Conservation (phyloP, 768 basidiomycete genomes). For the Trametes meyenii region DNA sequence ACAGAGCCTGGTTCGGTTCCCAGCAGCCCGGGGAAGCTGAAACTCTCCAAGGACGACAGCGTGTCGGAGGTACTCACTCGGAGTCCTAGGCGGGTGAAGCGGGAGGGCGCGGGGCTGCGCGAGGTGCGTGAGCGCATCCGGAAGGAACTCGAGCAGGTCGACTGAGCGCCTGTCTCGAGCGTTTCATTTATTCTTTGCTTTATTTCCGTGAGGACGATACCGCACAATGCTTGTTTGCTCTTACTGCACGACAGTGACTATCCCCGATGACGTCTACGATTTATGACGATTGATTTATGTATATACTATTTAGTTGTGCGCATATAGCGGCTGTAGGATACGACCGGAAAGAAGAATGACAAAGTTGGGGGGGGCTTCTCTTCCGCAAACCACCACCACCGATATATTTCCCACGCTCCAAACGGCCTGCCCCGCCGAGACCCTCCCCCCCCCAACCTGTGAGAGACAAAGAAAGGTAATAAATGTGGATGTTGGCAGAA, state of each 20-base stretch:
- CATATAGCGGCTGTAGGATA: conserved; percentile 4
- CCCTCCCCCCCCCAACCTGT: too few relatives aligned
- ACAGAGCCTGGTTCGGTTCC: conserved; percentile 23
- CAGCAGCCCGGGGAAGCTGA: conserved; percentile 35
- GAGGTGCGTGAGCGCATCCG: conserved; percentile 83
- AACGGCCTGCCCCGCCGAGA: too few relatives aligned
- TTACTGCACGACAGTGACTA: not conserved
- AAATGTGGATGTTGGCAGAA: too few relatives aligned
- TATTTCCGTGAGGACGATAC: conserved; percentile 5
- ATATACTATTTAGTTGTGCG: conserved; percentile 20
- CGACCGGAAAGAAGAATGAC: not conserved
- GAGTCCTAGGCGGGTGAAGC: conserved; percentile 73
- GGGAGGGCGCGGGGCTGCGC: conserved; percentile 72
- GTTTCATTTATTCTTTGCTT: not conserved
- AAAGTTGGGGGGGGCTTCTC: too few relatives aligned
- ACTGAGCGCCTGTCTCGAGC: conserved; percentile 33
- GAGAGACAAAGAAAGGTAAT: too few relatives aligned
- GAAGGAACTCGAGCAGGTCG: conserved; percentile 72
- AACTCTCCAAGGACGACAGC: conserved; percentile 54
- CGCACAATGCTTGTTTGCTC: conserved; percentile 14
- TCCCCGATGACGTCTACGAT: conserved; percentile 4
- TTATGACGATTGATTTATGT: conserved; percentile 16
- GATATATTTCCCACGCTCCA: not conserved
- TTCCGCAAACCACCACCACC: not conserved
- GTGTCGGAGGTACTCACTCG: conserved; percentile 62